These are phyloP conservation scores for Sparassis latifolia DNA, from an alignment of 1,284 basidiomycete genomes.

Conservation along the genomic window DNA sequence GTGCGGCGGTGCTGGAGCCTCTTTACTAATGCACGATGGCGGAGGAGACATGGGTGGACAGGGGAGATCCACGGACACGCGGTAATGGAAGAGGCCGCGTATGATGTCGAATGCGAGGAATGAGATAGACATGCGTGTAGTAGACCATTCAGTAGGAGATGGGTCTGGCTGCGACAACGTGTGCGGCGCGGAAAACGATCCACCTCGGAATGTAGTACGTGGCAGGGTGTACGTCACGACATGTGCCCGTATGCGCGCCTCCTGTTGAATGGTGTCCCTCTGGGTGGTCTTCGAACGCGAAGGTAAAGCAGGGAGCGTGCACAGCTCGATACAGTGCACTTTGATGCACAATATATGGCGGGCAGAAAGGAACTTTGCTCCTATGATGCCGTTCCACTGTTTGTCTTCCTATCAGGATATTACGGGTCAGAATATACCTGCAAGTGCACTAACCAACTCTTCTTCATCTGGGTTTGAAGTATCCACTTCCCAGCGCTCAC, in stretches of 20 bases:
- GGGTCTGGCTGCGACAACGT: not conserved
- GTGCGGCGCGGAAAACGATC: constrained; percentile 30
- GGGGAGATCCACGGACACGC: constrained; percentile 21
- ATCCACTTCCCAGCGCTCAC: constrained; percentile 14
- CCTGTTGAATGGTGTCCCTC: not conserved
- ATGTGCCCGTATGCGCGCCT: not conserved
- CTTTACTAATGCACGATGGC: not conserved
- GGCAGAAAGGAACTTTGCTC: constrained; percentile 38
- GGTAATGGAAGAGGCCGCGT: constrained; percentile 45
- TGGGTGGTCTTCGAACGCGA: not conserved
- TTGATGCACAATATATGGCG: constrained; percentile 43
- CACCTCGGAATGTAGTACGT: constrained; percentile 34
- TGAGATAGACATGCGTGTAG: constrained; percentile 19
- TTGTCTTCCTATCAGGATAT: no score
- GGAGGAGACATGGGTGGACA: not conserved
- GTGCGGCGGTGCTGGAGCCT: constrained; percentile 13
- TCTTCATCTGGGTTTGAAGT: constrained; percentile 20
- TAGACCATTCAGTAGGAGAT: not conserved
- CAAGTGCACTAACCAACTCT: constrained; percentile 20
- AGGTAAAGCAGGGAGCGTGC: constrained; percentile 22
- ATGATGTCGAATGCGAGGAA: constrained; percentile 47
- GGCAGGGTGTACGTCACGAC: constrained; percentile 22
- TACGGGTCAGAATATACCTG: no score
- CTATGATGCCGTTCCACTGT: constrained; percentile 47
- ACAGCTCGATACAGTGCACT: constrained; percentile 42